Conservation (phyloP, 768 basidiomycete species). For the Mycena olivaceomarginata region DNA sequence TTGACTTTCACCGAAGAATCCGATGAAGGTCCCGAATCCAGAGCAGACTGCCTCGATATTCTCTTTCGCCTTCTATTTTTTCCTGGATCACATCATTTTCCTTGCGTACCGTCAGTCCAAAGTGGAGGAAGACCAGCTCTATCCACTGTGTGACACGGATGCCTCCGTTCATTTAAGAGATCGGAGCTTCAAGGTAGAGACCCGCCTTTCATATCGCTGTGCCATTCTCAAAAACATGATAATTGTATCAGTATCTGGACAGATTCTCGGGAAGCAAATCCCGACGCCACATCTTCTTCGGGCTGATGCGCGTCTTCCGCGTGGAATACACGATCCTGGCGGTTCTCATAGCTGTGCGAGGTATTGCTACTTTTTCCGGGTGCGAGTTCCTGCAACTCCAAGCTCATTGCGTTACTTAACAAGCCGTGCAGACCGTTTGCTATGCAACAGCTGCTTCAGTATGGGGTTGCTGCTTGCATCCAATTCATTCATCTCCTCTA, state of each 20-base stretch:
- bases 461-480: not conserved
- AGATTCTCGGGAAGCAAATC: constrained; percentile 12
- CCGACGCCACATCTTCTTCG: constrained; percentile 55
- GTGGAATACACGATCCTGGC: constrained; percentile 46
- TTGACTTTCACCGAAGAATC: not conserved
- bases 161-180: constrained; percentile 46
- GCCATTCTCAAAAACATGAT: not conserved
- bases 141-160: constrained; percentile 80
- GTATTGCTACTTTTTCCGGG: constrained; percentile 9
- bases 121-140: constrained; percentile 69
- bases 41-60: constrained; percentile 72
- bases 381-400: not conserved
- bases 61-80: constrained; percentile 46
- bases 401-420: no score
- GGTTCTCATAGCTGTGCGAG: constrained; percentile 18
- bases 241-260: constrained; percentile 26
- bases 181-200: constrained; percentile 53
- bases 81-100: not conserved
- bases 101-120: constrained; percentile 52
- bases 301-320: constrained; percentile 63
- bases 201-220: not conserved
- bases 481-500: not conserved
- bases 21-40: constrained; percentile 49
- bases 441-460: not conserved
- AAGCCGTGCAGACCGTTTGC: not conserved